Evolutionary conservation across 805 yeast species (phyloP).

Genomic region (Yueomyces sp.): DNA sequence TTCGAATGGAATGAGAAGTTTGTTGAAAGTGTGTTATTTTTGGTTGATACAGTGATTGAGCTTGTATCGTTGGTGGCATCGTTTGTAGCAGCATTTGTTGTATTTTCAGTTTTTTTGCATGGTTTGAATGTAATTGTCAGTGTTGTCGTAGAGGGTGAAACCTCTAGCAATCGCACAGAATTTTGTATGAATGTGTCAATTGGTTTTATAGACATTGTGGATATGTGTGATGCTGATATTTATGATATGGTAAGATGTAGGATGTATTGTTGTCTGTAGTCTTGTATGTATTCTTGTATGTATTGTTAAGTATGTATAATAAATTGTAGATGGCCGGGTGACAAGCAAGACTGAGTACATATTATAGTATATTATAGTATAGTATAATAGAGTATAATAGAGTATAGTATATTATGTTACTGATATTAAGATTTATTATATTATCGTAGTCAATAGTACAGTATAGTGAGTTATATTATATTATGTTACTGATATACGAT

Average conservation of each 20-base stretch:
- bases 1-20: conserved; percentile 44
- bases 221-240: not conserved
- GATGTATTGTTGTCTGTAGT: too few species aligned
- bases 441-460: too few species aligned
- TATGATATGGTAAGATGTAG: too few species aligned
- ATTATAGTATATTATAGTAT: too few species aligned
- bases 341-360: too few species aligned
- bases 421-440: too few species aligned
- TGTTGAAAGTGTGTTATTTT: conserved; percentile 51
- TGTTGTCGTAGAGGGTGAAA: conserved; percentile 27
- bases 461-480: too few species aligned
- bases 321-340: not conserved
- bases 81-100: conserved; percentile 1
- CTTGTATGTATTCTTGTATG: too few species aligned
- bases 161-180: conserved; percentile 29
- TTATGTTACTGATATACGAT: too few species aligned
- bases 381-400: too few species aligned
- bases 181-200: conserved; percentile 31
- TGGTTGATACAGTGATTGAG: conserved; percentile 38
- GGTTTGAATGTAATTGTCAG: conserved; percentile 26
- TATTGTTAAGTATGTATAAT: too few species aligned
- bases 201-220: conserved; percentile 16
- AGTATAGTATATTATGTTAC: too few species aligned
- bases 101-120: conserved; percentile 13
- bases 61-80: conserved; percentile 6